Evolutionary conservation across 1,284 basidiomycete genomes (phyloP).

Genomic region (Phylloboletellus chloephorus): DNA sequence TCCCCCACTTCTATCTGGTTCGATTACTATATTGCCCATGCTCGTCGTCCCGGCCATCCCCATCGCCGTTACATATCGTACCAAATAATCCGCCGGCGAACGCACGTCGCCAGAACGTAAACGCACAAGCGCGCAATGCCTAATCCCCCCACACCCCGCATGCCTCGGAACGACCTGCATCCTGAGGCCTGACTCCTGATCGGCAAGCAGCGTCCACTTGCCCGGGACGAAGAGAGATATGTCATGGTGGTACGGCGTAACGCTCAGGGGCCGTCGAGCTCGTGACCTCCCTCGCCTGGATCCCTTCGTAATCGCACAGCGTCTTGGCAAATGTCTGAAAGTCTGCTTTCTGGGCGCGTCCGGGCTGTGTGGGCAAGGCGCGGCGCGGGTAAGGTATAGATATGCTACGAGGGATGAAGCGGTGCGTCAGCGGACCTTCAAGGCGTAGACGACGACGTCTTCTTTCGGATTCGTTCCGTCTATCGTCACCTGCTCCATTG

Average conservation of each 20-base stretch:
- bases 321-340: conserved; percentile 45
- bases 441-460: conserved; percentile 35
- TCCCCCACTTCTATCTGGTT: not conserved
- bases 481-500: conserved; percentile 42
- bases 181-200: conserved; percentile 14
- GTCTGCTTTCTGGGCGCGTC: conserved; percentile 44
- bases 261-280: not conserved
- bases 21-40: conserved; percentile 4
- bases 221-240: not conserved
- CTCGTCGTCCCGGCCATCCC: conserved; percentile 6
- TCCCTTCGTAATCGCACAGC: conserved; percentile 33
- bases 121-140: conserved; percentile 8
- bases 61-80: conserved; percentile 21
- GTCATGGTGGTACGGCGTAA: conserved; percentile 17
- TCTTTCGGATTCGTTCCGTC: conserved; percentile 21
- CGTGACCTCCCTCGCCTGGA: conserved; percentile 14
- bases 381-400: conserved; percentile 1
- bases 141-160: conserved; percentile 19
- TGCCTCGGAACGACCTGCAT: conserved; percentile 19
- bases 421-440: conserved; percentile 32
- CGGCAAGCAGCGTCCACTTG: conserved; percentile 4
- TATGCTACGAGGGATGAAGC: not conserved
- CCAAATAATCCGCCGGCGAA: conserved; percentile 12
- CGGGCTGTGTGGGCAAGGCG: conserved; percentile 36
- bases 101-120: conserved; percentile 11